These are phyloP conservation scores for Penicillium longicatenatum DNA, from an alignment of 495 filamentous ascomycete genomes.

Conservation along the genomic window DNA sequence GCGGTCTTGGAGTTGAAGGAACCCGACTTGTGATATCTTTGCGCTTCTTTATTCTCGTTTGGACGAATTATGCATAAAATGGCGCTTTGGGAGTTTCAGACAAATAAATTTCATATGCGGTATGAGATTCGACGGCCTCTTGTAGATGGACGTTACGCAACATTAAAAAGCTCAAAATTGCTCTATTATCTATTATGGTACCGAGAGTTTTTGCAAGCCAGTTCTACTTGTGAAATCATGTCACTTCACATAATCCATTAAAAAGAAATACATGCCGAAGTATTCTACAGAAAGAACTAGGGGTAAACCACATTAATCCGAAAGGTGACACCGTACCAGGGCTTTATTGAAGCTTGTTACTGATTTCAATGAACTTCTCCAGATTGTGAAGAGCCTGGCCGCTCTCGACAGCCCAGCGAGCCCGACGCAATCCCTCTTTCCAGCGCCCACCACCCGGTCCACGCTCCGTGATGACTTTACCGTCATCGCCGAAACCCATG, in stretches of 20 bases:
- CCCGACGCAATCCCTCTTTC: constrained; percentile 88
- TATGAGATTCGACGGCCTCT: neutral
- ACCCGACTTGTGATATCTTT: constrained; percentile 10
- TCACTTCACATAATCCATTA: neutral
- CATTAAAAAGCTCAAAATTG: neutral
- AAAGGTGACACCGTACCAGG: neutral
- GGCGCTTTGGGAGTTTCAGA: constrained; percentile 35
- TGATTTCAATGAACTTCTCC: constrained; percentile 65
- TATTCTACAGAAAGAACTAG: neutral
- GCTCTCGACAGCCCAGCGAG: constrained; percentile 79
- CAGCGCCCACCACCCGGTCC: constrained; percentile 85
- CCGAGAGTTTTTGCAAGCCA: neutral
- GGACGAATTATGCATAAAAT: constrained; percentile 30
- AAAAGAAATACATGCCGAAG: neutral
- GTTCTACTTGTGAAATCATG: neutral
- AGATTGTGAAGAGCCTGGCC: constrained; percentile 78
- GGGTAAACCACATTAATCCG: neutral
- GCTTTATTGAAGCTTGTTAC: constrained; percentile 39
- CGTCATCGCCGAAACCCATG: constrained; percentile 75
- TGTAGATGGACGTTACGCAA: neutral
- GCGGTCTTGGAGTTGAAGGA: constrained; percentile 17
- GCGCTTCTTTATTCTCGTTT: constrained; percentile 15
- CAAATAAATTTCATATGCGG: constrained; percentile 2
- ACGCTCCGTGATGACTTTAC: constrained; percentile 71
- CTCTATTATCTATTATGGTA: neutral